Evolutionary conservation across 108 stramenopile species (phyloP).

Genomic region (Chaetoceros muelleri): DNA sequence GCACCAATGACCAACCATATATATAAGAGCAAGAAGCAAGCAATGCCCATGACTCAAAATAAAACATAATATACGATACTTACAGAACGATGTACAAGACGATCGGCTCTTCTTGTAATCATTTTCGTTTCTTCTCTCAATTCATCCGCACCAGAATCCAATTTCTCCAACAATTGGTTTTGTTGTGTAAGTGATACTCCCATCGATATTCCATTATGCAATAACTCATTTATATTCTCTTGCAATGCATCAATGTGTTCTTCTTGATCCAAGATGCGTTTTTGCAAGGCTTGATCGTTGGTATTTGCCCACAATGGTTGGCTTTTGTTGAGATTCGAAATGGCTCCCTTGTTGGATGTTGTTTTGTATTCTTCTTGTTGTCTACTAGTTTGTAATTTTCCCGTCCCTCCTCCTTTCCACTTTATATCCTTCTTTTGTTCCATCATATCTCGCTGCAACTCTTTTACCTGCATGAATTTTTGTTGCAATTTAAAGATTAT

Average conservation of each 20-base stretch:
- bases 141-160: conserved; percentile 13
- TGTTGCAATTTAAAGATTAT: background rate
- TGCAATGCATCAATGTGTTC: conserved; percentile 30
- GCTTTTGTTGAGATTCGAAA: conserved; percentile 15
- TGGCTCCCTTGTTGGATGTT: no score
- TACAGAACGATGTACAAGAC: conserved; percentile 26
- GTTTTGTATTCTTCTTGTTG: background rate
- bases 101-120: conserved; percentile 44
- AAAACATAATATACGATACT: background rate
- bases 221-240: conserved; percentile 5
- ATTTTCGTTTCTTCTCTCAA: conserved; percentile 33
- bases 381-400: no score
- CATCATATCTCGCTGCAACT: background rate
- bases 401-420: no score
- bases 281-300: conserved; percentile 22
- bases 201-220: background rate
- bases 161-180: background rate
- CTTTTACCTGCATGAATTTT: background rate
- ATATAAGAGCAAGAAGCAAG: background rate
- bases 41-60: background rate
- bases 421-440: conserved; percentile 1
- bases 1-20: background rate
- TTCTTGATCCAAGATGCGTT: conserved; percentile 18
- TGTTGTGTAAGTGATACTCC: background rate
- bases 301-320: conserved; percentile 27